Percentiles rank a stretch among this genome's conserved stretches.
phyloP scores from a whole-genome alignment of 2,329 filamentous ascomycete species.

The Paecilomyces variotii region DNA sequence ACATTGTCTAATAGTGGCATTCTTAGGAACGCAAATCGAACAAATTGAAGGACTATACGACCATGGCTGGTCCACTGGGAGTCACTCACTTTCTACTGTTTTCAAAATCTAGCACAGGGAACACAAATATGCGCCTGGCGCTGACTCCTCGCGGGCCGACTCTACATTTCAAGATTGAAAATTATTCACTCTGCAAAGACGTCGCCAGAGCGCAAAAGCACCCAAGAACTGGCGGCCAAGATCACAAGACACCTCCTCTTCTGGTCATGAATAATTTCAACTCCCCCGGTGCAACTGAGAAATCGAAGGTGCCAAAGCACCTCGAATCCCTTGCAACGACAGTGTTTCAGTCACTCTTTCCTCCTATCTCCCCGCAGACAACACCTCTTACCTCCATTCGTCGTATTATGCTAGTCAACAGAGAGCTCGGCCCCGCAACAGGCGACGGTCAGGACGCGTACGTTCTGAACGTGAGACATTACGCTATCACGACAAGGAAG shows the following conservation, averaged over 20 bases:
- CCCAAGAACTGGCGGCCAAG: conserved; percentile 72
- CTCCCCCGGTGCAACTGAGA: conserved; percentile 48
- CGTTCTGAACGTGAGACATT: conserved; percentile 82
- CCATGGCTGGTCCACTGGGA: conserved; percentile 90
- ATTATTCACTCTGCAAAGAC: conserved; percentile 90
- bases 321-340: conserved; percentile 89
- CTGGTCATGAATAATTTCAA: conserved; percentile 98
- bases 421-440: conserved; percentile 47
- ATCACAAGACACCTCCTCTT: conserved; percentile 77
- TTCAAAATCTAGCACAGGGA: conserved; percentile 79
- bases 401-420: conserved; percentile 81
- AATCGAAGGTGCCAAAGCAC: conserved; percentile 74
- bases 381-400: conserved; percentile 89
- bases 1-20: conserved; percentile 3
- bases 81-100: conserved; percentile 91
- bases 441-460: conserved; percentile 57
- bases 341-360: conserved; percentile 92
- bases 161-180: conserved; percentile 86
- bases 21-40: conserved; percentile 71
- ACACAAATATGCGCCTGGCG: conserved; percentile 83
- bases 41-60: conserved; percentile 80
- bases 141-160: conserved; percentile 87
- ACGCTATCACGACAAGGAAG: conserved; percentile 84
- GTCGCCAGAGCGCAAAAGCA: conserved; percentile 76
- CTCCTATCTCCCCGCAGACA: conserved; percentile 84